Evolutionary conservation across 2,329 filamentous ascomycete genomes (phyloP).

Genomic region (Cladosporium oxysporum): DNA sequence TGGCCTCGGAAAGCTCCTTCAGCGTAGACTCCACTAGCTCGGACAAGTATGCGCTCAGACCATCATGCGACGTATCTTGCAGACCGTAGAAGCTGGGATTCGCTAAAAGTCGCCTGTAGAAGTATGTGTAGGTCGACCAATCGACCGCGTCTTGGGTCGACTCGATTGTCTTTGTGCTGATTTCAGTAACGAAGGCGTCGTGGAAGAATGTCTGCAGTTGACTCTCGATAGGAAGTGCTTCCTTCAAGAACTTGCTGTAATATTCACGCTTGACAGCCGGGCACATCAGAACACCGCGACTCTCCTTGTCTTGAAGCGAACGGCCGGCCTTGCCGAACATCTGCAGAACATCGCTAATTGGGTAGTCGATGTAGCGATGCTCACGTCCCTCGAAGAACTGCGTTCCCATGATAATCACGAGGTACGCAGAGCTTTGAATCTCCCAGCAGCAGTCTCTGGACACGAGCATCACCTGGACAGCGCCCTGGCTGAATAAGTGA

Average conservation of each 20-base stretch:
- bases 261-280: slow-evolving; percentile 93
- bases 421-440: slow-evolving; percentile 79
- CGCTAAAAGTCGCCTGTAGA: slow-evolving; percentile 89
- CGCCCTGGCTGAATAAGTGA: slow-evolving; percentile 85
- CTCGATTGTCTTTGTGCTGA: slow-evolving; percentile 92
- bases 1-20: slow-evolving; percentile 86
- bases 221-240: slow-evolving; percentile 92
- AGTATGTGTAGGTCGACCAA: slow-evolving; percentile 98
- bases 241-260: slow-evolving; percentile 98
- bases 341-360: slow-evolving; percentile 88
- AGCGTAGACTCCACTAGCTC: slow-evolving; percentile 92
- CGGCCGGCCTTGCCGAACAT: slow-evolving; percentile 96
- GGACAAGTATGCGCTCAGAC: slow-evolving; percentile 89
- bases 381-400: slow-evolving; percentile 97
- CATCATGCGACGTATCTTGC: slow-evolving; percentile 84
- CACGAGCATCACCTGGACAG: slow-evolving; percentile 80
- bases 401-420: slow-evolving; percentile 96
- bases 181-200: slow-evolving; percentile 95
- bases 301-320: slow-evolving; percentile 74
- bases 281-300: slow-evolving; percentile 94
- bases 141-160: slow-evolving; percentile 97
- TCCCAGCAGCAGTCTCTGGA: slow-evolving; percentile 96
- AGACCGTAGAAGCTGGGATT: slow-evolving; percentile 97
- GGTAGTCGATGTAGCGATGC: slow-evolving; percentile 96
- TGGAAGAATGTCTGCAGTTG: slow-evolving; percentile 89